phyloP scores from a whole-genome alignment of 805 yeast species.

The Lachancea thermotolerans region DNA sequence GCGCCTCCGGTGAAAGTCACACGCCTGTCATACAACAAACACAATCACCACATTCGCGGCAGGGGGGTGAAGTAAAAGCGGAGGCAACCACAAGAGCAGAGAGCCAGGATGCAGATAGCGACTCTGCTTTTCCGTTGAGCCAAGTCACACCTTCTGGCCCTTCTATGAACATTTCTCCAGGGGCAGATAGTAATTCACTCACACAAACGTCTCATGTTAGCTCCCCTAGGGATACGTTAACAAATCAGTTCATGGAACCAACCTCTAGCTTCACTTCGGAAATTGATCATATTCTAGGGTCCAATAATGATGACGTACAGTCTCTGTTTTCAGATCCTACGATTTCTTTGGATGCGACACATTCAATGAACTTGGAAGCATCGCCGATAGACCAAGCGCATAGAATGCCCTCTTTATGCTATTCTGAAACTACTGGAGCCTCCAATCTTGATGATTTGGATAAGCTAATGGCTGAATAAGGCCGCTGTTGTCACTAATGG shows the following conservation, averaged over 20 bases:
- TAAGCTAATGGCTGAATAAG: slow-evolving; percentile 22
- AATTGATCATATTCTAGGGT: slow-evolving; percentile 8
- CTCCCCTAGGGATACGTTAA: not conserved
- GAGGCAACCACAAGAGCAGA: not conserved
- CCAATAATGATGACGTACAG: slow-evolving; percentile 4
- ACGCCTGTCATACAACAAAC: not conserved
- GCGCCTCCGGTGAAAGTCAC: not conserved
- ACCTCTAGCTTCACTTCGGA: slow-evolving; percentile 9
- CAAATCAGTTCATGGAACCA: slow-evolving; percentile 4
- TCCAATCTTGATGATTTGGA: slow-evolving; percentile 27
- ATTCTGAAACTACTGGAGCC: slow-evolving; percentile 20
- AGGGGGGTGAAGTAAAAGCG: not conserved
- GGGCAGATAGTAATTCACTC: slow-evolving; percentile 5
- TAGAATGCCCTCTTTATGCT: slow-evolving; percentile 14
- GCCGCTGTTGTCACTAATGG: no score
- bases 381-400: not conserved
- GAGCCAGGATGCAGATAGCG: slow-evolving; percentile 8
- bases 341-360: not conserved
- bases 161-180: slow-evolving; percentile 13
- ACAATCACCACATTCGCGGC: not conserved
- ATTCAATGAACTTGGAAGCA: slow-evolving; percentile 1
- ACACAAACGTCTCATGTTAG: slow-evolving; percentile 2
- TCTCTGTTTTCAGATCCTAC: slow-evolving; percentile 4
- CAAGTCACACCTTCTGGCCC: slow-evolving; percentile 14
- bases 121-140: slow-evolving; percentile 14